These are phyloP conservation scores for Colletotrichum sp. DNA, from an alignment of 2,329 filamentous ascomycete species.

Conservation along the genomic window DNA sequence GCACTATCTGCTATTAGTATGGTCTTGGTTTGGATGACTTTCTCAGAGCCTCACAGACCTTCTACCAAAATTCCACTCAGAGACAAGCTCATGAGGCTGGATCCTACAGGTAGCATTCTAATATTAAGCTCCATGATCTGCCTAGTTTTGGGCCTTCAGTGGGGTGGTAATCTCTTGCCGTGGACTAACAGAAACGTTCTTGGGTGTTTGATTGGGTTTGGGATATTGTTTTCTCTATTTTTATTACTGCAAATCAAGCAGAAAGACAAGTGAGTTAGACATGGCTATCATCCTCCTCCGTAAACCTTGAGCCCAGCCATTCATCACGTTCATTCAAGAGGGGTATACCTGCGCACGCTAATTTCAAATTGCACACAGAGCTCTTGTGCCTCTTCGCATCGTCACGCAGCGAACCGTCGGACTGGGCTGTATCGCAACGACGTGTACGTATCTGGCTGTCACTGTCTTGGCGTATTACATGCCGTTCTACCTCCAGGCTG, in stretches of 20 bases:
- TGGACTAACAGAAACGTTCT: not conserved
- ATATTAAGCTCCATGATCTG: not conserved
- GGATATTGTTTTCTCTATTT: not conserved
- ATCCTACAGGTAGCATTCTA: not conserved
- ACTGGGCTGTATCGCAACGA: not conserved
- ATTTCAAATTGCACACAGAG: not conserved
- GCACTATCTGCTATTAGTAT: not conserved
- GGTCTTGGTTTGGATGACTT: not conserved
- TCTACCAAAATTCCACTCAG: not conserved
- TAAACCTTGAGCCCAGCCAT: fast-evolving
- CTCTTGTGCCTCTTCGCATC: not conserved
- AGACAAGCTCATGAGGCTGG: not conserved
- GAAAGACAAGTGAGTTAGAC: not conserved
- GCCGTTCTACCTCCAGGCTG: not conserved
- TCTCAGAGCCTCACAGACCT: not conserved
- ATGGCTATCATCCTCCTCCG: not conserved
- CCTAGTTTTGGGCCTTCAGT: not conserved
- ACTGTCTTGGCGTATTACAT: not conserved
- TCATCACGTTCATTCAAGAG: not conserved
- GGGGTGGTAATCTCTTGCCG: not conserved
- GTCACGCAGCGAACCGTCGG: not conserved
- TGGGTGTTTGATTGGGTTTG: not conserved
- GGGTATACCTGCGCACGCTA: not conserved
- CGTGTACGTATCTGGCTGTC: not conserved
- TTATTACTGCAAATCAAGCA: not conserved